Base-by-base conservation (phyloP, 805 yeast species). In the Yarrowia sp. region DNA sequence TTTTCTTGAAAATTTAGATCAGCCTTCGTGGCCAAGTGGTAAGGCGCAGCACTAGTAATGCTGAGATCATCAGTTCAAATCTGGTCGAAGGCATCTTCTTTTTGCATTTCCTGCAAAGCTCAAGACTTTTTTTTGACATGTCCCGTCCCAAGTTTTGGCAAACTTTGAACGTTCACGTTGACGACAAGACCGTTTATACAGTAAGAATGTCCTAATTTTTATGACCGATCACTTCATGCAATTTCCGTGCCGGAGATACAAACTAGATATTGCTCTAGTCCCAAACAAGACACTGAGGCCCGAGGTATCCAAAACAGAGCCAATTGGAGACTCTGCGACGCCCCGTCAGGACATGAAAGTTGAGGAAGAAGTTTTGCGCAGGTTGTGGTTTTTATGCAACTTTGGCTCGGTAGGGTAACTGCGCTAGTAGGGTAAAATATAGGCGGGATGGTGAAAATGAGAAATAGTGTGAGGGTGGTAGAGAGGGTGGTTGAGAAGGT, bases 311-410 rank as follows among this genome's bases (percentile, higher is more conserved):
- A 52, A 52, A 52, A 52, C 58, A 52, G 38, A 52, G 58, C 43
- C 58, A 52, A 36, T 52, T 52, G 12, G 30, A 7, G 58, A 38
- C 43, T 52, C 38, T 52, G 58, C 58, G 58, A 52, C 58, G 58
- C 58, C 58, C 58, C 58, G 58, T 52, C 58, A 52, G 58, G 58
- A 52, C 58, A 52, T 52, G 58, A 52, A 52, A 52, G 58, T 52
- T 52, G 58, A 52, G 33, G 58, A 52, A 36, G 58, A 52, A 52
- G 15, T 36, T 52, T 52, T 52, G 58, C 43, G n/a, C n/a, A 13
- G 13, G 9, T 1, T 8, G 12, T 3, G 6, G 42, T 13, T 52
- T 52, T 17, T 38, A 52, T 52, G 33, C 19, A 19, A 52, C 2
- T 10, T 38, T 52, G 14, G 9, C 13, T 14, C 40, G 58, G 58